phyloP scores from a whole-genome alignment of 2,329 filamentous ascomycete species.

The Neobulgaria alba region DNA sequence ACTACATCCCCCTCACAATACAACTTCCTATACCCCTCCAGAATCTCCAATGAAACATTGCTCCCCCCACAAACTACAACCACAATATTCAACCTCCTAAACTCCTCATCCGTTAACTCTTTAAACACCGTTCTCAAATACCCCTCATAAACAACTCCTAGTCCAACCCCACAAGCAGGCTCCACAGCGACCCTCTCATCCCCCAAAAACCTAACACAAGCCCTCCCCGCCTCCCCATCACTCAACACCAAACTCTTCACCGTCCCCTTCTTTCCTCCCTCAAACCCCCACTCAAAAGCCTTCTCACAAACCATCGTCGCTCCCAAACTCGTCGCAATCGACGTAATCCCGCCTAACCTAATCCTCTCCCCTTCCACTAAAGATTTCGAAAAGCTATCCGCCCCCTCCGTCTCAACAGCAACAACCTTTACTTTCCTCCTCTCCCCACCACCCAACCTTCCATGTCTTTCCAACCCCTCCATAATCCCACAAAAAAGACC shows the following conservation, averaged over 20 bases:
- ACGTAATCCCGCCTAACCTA: constrained; percentile 63
- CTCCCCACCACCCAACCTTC: constrained; percentile 7
- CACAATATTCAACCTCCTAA: constrained; percentile 63
- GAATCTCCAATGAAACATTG: constrained; percentile 53
- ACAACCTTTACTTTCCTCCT: constrained; percentile 40
- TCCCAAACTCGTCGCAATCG: constrained; percentile 66
- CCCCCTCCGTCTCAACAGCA: constrained; percentile 68
- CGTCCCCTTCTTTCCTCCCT: constrained; percentile 46
- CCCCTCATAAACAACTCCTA: constrained; percentile 60
- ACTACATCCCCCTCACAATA: constrained; percentile 22
- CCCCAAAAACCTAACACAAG: constrained; percentile 67
- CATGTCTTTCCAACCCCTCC: constrained; percentile 40
- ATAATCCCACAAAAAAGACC: constrained; percentile 71
- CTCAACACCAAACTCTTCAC: constrained; percentile 55
- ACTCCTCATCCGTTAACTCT: constrained; percentile 46
- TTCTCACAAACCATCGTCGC: constrained; percentile 60
- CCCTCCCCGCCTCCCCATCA: constrained; percentile 73
- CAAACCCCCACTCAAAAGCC: constrained; percentile 43
- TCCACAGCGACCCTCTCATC: constrained; percentile 79
- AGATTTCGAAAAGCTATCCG: constrained; percentile 59
- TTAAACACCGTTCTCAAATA: constrained; percentile 52
- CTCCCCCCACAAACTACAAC: constrained; percentile 78
- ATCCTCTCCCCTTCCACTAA: constrained; percentile 48
- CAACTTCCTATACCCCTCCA: constrained; percentile 47
- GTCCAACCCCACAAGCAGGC: constrained; percentile 72